phyloP scores from a whole-genome alignment of 768 basidiomycete genomes.

The Boletales sp. region DNA sequence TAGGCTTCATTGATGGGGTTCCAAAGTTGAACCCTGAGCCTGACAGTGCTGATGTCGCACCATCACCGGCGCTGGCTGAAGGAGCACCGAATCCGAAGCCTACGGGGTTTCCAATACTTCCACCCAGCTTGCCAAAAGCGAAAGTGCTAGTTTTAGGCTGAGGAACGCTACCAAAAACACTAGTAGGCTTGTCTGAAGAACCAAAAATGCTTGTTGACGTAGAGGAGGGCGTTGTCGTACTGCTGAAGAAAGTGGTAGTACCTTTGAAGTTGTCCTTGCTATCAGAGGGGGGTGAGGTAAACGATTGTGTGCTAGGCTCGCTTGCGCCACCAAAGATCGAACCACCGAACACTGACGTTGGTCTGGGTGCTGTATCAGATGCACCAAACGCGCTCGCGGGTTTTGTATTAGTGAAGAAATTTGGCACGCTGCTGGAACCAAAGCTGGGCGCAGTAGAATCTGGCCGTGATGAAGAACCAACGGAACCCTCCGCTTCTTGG shows the following conservation, averaged over 20 bases:
- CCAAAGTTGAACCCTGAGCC: conserved; percentile 25
- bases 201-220: conserved; percentile 18
- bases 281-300: conserved; percentile 9
- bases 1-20: conserved; percentile 15
- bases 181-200: conserved; percentile 22
- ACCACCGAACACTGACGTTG: conserved; percentile 23
- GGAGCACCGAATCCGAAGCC: conserved; percentile 48
- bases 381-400: conserved; percentile 12
- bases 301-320: conserved; percentile 16
- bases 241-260: conserved; percentile 18
- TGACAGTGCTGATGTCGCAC: conserved; percentile 9
- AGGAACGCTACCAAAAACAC: conserved; percentile 29
- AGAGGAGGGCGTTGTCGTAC: conserved; percentile 8
- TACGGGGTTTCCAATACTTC: conserved; percentile 61
- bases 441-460: conserved; percentile 11
- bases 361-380: conserved; percentile 19
- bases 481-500: conserved; percentile 9
- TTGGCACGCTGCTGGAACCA: conserved; percentile 15
- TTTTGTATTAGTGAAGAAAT: conserved; percentile 22
- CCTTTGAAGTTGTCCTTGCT: conserved; percentile 13
- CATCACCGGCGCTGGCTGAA: conserved; percentile 17
- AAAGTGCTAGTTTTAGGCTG: conserved; percentile 23
- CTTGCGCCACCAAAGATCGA: conserved; percentile 20
- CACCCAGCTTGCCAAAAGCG: conserved; percentile 32
- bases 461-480: conserved; percentile 8